These are phyloP conservation scores for Trichocomaceae sp. DNA, from an alignment of 2,329 filamentous ascomycete species.

Conservation along the genomic window DNA sequence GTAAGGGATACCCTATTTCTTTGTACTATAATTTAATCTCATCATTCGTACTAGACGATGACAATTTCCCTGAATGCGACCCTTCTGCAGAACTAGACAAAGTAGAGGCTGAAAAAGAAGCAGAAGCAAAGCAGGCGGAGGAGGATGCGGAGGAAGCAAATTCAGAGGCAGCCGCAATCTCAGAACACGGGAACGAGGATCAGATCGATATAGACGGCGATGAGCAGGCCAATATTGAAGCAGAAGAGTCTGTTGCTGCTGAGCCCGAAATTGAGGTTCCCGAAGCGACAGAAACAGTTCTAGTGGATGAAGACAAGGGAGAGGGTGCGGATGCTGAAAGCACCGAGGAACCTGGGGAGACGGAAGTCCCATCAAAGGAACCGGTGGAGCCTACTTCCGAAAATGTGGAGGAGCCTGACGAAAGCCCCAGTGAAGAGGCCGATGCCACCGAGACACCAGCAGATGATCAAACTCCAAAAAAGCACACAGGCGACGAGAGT, in stretches of 20 bases:
- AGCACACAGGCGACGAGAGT: neutral
- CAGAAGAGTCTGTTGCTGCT: neutral
- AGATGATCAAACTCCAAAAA: neutral
- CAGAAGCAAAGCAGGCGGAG: conserved; percentile 25
- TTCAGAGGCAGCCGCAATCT: conserved; percentile 13
- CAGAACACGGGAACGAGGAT: neutral
- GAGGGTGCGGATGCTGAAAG: neutral
- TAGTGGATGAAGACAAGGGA: conserved; percentile 2
- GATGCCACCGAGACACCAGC: neutral
- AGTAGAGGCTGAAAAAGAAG: conserved; percentile 31
- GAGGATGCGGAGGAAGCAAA: conserved; percentile 27
- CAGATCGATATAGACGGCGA: conserved; percentile 11
- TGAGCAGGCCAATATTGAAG: conserved; percentile 3
- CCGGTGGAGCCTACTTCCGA: neutral
- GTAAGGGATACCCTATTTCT: conserved; percentile 12
- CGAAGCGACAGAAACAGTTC: neutral
- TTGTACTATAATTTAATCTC: conserved; percentile 21
- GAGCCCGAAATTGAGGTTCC: neutral
- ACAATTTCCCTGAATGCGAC: conserved; percentile 28
- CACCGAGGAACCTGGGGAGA: too few species aligned
- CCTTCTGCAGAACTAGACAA: conserved; percentile 24
- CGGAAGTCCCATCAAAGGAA: neutral
- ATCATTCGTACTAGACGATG: conserved; percentile 24
- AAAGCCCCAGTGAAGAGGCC: neutral
- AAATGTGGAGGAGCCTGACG: neutral